A percentile compares a stretch with the other conserved stretches of the same genome.
phyloP scores from a whole-genome alignment of 352 stramenopile genomes.

The Phytophthora litchii region DNA sequence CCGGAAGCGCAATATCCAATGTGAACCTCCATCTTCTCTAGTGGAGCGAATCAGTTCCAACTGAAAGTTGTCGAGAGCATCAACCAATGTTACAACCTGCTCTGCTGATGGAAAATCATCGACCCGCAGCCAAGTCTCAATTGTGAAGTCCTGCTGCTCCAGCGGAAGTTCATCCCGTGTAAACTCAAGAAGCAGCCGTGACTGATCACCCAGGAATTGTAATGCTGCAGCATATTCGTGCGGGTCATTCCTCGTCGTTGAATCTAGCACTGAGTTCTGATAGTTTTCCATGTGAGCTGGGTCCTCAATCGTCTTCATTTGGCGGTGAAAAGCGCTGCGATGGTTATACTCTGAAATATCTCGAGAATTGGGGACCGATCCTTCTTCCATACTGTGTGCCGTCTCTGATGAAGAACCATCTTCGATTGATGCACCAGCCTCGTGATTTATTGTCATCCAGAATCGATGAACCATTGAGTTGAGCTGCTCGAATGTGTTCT shows the following conservation, averaged over 20 bases:
- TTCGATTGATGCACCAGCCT: slow-evolving; percentile 9
- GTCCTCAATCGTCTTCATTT: slow-evolving; percentile 5
- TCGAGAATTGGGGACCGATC: slow-evolving; percentile 10
- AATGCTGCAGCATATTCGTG: slow-evolving; percentile 37
- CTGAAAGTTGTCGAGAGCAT: slow-evolving; percentile 41
- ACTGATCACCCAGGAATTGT: slow-evolving; percentile 29
- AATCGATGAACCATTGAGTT: not conserved
- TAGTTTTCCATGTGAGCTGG: not conserved
- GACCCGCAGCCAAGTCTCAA: slow-evolving; percentile 52
- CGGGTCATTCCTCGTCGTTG: not conserved
- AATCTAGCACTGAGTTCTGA: not conserved
- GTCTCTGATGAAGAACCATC: slow-evolving; percentile 3
- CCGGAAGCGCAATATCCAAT: slow-evolving; percentile 38
- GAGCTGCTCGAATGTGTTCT: slow-evolving; percentile 2
- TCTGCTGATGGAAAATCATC: slow-evolving; percentile 10
- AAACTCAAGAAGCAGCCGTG: slow-evolving; percentile 33
- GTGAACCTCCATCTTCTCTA: not conserved
- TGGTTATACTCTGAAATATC: slow-evolving; percentile 15
- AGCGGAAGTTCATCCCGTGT: slow-evolving; percentile 9
- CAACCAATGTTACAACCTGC: slow-evolving; percentile 37
- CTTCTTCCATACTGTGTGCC: slow-evolving; percentile 5
- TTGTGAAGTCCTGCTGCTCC: slow-evolving; percentile 37
- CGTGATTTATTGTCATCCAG: slow-evolving; percentile 15
- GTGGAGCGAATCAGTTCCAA: slow-evolving; percentile 27
- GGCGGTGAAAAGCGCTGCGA: slow-evolving; percentile 4